phyloP scores from a whole-genome alignment of 2,329 filamentous ascomycete species.

The Metarhizium anisopliae region DNA sequence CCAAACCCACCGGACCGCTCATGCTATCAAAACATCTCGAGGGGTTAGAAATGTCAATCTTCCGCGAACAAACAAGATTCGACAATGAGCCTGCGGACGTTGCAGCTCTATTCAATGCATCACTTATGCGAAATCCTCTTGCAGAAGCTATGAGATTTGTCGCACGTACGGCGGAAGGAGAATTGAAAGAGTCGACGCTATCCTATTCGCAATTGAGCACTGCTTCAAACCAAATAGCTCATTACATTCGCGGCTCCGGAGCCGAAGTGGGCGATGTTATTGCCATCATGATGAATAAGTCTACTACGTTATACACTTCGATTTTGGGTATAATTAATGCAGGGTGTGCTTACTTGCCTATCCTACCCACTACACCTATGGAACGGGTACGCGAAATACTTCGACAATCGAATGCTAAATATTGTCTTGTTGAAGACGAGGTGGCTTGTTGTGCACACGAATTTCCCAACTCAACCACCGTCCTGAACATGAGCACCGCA shows the following conservation, averaged over 20 bases:
- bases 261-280: slow-evolving; percentile 48
- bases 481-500: slow-evolving; percentile 25
- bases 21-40: slow-evolving; percentile 14
- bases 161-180: slow-evolving; percentile 15
- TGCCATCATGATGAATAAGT: slow-evolving; percentile 74
- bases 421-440: slow-evolving; percentile 33
- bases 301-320: slow-evolving; percentile 58
- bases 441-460: slow-evolving; percentile 11
- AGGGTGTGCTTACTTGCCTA: slow-evolving; percentile 71
- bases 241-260: slow-evolving; percentile 37
- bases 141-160: slow-evolving; percentile 58
- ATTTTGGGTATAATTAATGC: slow-evolving; percentile 68
- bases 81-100: slow-evolving; percentile 4
- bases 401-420: slow-evolving; percentile 41
- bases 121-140: slow-evolving; percentile 38
- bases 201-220: slow-evolving; percentile 58
- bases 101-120: slow-evolving; percentile 35
- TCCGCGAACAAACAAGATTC: slow-evolving; percentile 31
- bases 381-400: slow-evolving; percentile 55
- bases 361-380: slow-evolving; percentile 61
- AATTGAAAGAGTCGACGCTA: slow-evolving; percentile 29
- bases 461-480: slow-evolving; percentile 8
- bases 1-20: slow-evolving; percentile 14
- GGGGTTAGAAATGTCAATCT: slow-evolving; percentile 33
- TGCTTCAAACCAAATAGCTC: slow-evolving; percentile 54